Conservation (phyloP, 257 asterid genomes). For the Solanum piurae region DNA sequence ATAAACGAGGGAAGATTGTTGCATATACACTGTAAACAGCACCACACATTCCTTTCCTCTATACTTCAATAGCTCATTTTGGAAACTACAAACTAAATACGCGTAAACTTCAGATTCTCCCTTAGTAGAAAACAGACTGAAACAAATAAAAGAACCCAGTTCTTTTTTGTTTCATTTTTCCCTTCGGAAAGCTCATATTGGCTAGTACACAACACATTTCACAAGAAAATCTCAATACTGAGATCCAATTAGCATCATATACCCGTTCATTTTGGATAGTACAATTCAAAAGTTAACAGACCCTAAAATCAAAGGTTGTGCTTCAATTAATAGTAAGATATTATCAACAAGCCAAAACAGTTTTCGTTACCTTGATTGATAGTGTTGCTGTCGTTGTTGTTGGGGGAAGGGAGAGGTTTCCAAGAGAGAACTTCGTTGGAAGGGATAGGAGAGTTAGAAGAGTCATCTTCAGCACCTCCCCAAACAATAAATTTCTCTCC, state of each 20-base stretch:
- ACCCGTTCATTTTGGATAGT: neutral
- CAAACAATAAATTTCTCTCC: slow-evolving; percentile 31
- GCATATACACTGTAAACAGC: neutral
- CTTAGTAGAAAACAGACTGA: neutral
- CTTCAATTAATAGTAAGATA: neutral
- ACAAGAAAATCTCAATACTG: neutral
- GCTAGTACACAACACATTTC: neutral
- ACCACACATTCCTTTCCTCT: neutral
- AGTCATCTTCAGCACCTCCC: slow-evolving; percentile 27
- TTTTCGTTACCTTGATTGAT: neutral
- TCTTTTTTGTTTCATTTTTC: neutral
- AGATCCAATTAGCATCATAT: neutral
- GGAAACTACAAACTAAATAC: neutral
- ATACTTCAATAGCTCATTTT: neutral
- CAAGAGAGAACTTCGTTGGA: slow-evolving; percentile 17
- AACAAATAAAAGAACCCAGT: neutral
- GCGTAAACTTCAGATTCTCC: neutral
- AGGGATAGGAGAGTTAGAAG: slow-evolving; percentile 14
- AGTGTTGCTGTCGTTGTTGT: neutral
- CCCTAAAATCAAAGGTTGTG: neutral
- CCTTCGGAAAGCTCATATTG: neutral
- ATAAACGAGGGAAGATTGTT: neutral
- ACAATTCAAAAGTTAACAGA: neutral
- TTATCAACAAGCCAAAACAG: neutral
- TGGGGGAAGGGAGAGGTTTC: slow-evolving; percentile 10